Evolutionary conservation across 2,329 filamentous ascomycete species (phyloP).

Genomic region (Fusarium dimerum): DNA sequence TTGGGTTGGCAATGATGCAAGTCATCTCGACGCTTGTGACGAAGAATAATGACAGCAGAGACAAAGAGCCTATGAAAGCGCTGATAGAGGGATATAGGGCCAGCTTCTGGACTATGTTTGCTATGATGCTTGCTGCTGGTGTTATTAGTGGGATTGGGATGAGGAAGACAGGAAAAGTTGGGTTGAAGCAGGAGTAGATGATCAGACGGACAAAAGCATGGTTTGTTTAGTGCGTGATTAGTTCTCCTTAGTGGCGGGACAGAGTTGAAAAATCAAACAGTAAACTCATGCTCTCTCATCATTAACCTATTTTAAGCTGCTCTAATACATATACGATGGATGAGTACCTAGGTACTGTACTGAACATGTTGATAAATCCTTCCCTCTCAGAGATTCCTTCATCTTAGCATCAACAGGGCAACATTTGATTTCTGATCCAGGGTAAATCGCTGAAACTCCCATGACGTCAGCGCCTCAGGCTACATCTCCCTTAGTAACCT

Average conservation of each 20-base stretch:
- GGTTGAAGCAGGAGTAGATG: slow-evolving; percentile 39
- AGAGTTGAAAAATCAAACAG: too few relatives aligned
- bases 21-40: slow-evolving; percentile 43
- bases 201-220: not conserved
- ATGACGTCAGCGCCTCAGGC: slow-evolving; percentile 14
- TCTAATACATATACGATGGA: too few relatives aligned
- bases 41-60: slow-evolving; percentile 27
- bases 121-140: slow-evolving; percentile 40
- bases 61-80: slow-evolving; percentile 20
- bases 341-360: too few relatives aligned
- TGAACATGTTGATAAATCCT: too few relatives aligned
- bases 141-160: slow-evolving; percentile 45
- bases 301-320: too few relatives aligned
- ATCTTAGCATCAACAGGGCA: too few relatives aligned
- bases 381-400: too few relatives aligned
- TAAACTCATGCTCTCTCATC: too few relatives aligned
- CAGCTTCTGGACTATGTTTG: slow-evolving; percentile 51
- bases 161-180: too few relatives aligned
- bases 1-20: slow-evolving; percentile 51
- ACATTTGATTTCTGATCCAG: too few relatives aligned
- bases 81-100: slow-evolving; percentile 50
- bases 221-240: too few relatives aligned
- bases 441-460: not conserved
- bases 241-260: too few relatives aligned
- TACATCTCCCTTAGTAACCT: slow-evolving; percentile 1